Conservation (phyloP, 768 basidiomycete species). For the Mycena leptocephala region DNA sequence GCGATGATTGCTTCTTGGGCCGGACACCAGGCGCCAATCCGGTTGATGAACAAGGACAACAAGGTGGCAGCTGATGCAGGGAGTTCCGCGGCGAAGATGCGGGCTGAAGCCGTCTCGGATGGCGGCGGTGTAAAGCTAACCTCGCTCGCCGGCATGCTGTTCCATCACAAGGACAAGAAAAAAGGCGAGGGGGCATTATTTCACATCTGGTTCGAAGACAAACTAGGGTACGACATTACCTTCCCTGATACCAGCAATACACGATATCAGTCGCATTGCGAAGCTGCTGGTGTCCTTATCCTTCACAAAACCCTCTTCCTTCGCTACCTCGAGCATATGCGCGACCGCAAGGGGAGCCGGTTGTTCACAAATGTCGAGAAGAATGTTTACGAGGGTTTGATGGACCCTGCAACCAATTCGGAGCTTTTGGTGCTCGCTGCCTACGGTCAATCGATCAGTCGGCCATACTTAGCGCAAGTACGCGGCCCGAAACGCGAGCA, state of each 20-base stretch:
- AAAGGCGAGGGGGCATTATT: constrained; percentile 50
- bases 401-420: not conserved
- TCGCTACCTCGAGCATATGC: constrained; percentile 37
- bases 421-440: constrained; percentile 31
- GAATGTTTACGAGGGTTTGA: constrained; percentile 35
- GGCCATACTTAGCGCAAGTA: constrained; percentile 15
- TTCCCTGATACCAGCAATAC: constrained; percentile 48
- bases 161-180: constrained; percentile 54
- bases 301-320: constrained; percentile 40
- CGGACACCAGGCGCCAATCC: constrained; percentile 24
- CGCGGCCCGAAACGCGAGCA: not conserved
- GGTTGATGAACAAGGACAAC: constrained; percentile 45
- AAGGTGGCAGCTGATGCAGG: constrained; percentile 14
- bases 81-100: not conserved
- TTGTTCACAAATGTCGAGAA: constrained; percentile 42
- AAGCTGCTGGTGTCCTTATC: constrained; percentile 42
- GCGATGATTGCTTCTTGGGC: constrained; percentile 38
- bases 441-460: not conserved
- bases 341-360: constrained; percentile 39
- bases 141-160: constrained; percentile 43
- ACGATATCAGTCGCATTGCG: constrained; percentile 41
- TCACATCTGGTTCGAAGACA: constrained; percentile 29
- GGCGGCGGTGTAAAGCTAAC: not conserved
- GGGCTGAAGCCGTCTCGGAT: not conserved
- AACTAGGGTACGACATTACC: constrained; percentile 30